Conservation (phyloP, 345 rosid species). For the Murraya paniculata region DNA sequence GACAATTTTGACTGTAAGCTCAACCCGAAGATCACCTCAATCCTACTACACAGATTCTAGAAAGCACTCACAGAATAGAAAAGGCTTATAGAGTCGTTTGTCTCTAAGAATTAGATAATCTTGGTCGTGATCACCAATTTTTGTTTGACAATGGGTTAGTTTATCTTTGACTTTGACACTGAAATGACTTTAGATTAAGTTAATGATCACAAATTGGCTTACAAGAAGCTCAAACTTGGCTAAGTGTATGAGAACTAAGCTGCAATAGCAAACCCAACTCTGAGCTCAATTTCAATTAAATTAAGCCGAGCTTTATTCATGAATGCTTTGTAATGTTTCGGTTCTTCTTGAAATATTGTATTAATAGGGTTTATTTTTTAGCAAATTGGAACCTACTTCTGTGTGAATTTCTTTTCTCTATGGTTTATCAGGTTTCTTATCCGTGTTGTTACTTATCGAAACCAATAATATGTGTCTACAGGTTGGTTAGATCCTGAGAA, state of each 20-base stretch:
- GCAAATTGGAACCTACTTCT: background rate
- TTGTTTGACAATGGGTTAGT: background rate
- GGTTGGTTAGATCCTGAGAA: slow-evolving; percentile 88
- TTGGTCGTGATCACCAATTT: background rate
- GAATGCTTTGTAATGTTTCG: background rate
- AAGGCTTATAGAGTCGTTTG: background rate
- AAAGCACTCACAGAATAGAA: background rate
- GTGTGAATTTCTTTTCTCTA: background rate
- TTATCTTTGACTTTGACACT: background rate
- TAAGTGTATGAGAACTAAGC: background rate
- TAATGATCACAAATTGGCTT: background rate
- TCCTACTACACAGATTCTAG: background rate
- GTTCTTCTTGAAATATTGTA: background rate
- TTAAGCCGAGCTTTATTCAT: background rate
- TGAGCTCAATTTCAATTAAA: background rate
- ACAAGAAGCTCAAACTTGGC: background rate
- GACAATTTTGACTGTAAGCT: background rate
- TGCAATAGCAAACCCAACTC: background rate
- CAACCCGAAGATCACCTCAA: background rate
- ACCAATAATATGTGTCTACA: slow-evolving; percentile 15
- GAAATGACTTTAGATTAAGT: background rate
- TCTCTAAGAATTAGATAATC: background rate
- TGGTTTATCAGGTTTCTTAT: background rate
- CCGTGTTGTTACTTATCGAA: background rate
- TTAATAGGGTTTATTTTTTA: background rate